Conservation (phyloP, 495 filamentous ascomycete species). For the Penicillium diatomitis region DNA sequence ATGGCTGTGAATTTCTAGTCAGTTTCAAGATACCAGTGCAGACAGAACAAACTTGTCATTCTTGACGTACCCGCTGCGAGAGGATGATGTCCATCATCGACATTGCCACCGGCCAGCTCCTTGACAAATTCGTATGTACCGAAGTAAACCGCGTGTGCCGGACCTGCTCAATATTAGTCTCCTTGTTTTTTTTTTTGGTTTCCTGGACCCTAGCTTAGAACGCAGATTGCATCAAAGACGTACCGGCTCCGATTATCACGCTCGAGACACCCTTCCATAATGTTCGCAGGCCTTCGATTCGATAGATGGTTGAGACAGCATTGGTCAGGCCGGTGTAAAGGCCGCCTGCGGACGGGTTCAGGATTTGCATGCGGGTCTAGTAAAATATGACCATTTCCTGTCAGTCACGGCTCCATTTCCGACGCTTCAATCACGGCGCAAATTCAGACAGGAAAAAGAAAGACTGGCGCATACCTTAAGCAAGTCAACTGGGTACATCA, state of each 20-base stretch:
- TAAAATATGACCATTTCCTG: neutral
- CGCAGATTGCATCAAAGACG: slow-evolving; percentile 3
- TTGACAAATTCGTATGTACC: slow-evolving; percentile 96
- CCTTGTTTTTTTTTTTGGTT: neutral
- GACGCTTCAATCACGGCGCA: neutral
- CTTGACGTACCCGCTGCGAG: slow-evolving; percentile 67
- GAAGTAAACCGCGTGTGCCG: slow-evolving; percentile 96
- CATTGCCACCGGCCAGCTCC: slow-evolving; percentile 88
- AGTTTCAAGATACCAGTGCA: neutral
- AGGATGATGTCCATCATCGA: slow-evolving; percentile 80
- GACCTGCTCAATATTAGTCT: slow-evolving; percentile 49
- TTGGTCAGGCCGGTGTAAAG: slow-evolving; percentile 89
- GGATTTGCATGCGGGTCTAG: slow-evolving; percentile 94
- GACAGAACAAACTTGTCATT: neutral
- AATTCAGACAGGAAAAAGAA: neutral
- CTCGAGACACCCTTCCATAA: slow-evolving; percentile 96
- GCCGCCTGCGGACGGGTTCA: slow-evolving; percentile 76
- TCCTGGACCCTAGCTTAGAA: neutral
- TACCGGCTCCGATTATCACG: slow-evolving; percentile 91
- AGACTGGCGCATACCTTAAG: slow-evolving; percentile 65
- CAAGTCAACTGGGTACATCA: slow-evolving; percentile 97
- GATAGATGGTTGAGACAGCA: slow-evolving; percentile 82
- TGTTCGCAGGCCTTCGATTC: slow-evolving; percentile 78
- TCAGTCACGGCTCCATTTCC: slow-evolving; percentile 3
- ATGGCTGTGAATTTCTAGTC: slow-evolving; percentile 46